These are phyloP conservation scores for Pseudocercospora cruenta DNA, from an alignment of 2,329 filamentous ascomycete genomes.

Conservation along the genomic window DNA sequence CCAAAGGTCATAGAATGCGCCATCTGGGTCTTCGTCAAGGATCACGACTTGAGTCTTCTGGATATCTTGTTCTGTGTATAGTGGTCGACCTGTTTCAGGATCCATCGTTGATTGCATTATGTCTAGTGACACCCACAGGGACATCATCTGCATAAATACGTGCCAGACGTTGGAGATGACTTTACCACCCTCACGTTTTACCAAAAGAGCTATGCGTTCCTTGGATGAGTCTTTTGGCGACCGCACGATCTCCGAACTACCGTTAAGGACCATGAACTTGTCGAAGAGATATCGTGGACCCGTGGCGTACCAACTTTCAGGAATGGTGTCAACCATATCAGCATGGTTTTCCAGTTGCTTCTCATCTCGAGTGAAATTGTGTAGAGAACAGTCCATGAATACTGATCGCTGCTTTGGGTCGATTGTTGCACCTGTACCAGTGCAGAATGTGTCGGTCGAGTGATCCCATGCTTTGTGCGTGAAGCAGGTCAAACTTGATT, in stretches of 20 bases:
- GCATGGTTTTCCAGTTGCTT: not conserved
- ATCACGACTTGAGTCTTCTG: slow-evolving; percentile 8
- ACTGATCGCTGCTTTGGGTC: not conserved
- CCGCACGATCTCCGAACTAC: not conserved
- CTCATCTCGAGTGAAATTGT: slow-evolving; percentile 1
- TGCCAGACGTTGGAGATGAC: slow-evolving; percentile 17
- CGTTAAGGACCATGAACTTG: not conserved
- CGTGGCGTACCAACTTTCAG: slow-evolving; percentile 16
- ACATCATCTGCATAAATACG: slow-evolving; percentile 20
- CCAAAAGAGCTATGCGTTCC: slow-evolving; percentile 1
- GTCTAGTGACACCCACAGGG: slow-evolving; percentile 16
- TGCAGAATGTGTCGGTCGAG: slow-evolving; percentile 15
- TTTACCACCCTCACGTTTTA: slow-evolving; percentile 13
- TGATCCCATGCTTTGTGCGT: slow-evolving; percentile 13
- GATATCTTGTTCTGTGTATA: slow-evolving; percentile 10
- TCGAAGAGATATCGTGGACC: slow-evolving; percentile 11
- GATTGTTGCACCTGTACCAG: slow-evolving; percentile 10
- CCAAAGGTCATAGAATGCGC: slow-evolving; percentile 17
- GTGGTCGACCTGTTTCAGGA: slow-evolving; percentile 11
- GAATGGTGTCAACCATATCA: not conserved
- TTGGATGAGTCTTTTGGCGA: not conserved
- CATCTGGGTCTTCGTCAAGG: slow-evolving; percentile 10
- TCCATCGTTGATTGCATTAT: slow-evolving; percentile 11
- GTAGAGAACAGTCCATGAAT: not conserved
- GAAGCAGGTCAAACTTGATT: slow-evolving; percentile 14